Conservation (phyloP, 1,139 yeast species). For the Taphrina deformans region DNA sequence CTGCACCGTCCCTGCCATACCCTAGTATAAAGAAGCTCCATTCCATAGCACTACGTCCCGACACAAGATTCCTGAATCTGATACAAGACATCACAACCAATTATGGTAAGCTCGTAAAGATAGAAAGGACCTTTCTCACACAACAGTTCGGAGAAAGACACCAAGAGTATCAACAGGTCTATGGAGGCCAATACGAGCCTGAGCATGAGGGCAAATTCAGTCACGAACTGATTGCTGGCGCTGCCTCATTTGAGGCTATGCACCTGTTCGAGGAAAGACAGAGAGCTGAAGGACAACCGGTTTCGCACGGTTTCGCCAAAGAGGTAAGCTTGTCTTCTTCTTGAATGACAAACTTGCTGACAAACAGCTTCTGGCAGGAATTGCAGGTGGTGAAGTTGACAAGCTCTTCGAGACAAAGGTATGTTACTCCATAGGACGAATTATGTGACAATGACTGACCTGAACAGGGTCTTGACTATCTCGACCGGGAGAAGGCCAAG, state of each 20-base stretch:
- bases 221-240: conserved; percentile 46
- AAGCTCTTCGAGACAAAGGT: conserved; percentile 45
- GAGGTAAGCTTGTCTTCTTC: not conserved
- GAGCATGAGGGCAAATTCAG: conserved; percentile 40
- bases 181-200: conserved; percentile 24
- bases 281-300: conserved; percentile 44
- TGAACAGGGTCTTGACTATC: conserved; percentile 43
- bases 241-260: conserved; percentile 45
- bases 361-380: conserved; percentile 43
- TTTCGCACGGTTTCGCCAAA: conserved; percentile 39
- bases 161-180: conserved; percentile 24
- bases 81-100: too few species aligned
- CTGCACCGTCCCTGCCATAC: not conserved
- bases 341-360: too few species aligned
- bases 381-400: conserved; percentile 47
- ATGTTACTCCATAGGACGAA: not conserved
- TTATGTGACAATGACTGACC: not conserved
- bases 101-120: not conserved
- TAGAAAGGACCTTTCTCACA: too few species aligned
- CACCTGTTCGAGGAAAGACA: conserved; percentile 38
- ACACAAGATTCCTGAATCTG: too few species aligned
- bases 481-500: conserved; percentile 44
- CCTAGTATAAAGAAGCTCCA: not conserved
- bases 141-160: conserved; percentile 16
- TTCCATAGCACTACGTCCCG: too few species aligned